Conservation (phyloP, 768 basidiomycete genomes). For the Suillus tomentosus region DNA sequence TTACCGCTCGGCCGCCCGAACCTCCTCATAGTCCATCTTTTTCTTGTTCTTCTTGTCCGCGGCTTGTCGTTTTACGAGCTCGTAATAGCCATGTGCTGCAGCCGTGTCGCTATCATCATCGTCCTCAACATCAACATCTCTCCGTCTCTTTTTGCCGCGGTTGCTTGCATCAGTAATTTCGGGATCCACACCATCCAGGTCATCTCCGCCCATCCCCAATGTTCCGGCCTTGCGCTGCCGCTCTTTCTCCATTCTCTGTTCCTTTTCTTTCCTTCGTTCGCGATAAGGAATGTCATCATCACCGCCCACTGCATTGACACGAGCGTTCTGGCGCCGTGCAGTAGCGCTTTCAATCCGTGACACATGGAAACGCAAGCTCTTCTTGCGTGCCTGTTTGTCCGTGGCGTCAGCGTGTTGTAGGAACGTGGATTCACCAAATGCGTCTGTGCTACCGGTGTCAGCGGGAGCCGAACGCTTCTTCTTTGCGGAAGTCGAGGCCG, state of each 20-base stretch:
- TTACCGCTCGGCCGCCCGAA: conserved; percentile 57
- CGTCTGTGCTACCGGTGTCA: conserved; percentile 23
- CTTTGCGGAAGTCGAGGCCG: conserved; percentile 28
- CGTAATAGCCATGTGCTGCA: conserved; percentile 82
- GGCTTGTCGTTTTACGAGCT: conserved; percentile 77
- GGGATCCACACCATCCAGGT: conserved; percentile 62
- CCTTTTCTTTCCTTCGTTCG: conserved; percentile 67
- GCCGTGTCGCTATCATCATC: conserved; percentile 45
- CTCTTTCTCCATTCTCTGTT: conserved; percentile 53
- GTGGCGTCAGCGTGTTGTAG: conserved; percentile 72
- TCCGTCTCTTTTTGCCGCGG: conserved; percentile 40
- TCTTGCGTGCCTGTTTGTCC: conserved; percentile 83
- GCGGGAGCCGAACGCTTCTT: conserved; percentile 25
- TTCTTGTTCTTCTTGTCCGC: conserved; percentile 77
- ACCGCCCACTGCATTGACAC: conserved; percentile 72
- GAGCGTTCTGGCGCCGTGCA: conserved; percentile 72
- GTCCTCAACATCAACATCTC: conserved; percentile 37
- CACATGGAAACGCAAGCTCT: conserved; percentile 90
- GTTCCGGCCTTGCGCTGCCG: conserved; percentile 38
- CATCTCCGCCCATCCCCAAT: conserved; percentile 58
- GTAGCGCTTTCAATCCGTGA: conserved; percentile 85
- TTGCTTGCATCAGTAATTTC: conserved; percentile 33
- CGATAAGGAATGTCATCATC: conserved; percentile 96
- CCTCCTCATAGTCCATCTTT: conserved; percentile 78
- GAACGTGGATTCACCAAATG: conserved; percentile 74